phyloP scores from a whole-genome alignment of 306 rosid species.

The Medicago arabica region DNA sequence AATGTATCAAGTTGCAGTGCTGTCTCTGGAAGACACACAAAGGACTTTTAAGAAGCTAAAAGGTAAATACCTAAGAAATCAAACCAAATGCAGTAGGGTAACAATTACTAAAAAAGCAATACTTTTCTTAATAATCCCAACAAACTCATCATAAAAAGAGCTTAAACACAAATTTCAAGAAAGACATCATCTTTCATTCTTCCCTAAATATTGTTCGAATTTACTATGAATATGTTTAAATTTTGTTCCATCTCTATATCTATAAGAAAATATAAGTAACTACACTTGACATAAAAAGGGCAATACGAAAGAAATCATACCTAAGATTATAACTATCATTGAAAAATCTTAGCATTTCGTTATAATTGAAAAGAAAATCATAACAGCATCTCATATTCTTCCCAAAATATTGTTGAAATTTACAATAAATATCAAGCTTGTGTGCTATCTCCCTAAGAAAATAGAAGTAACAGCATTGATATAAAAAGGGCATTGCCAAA shows the following conservation, averaged over 20 bases:
- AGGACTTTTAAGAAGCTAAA: constrained; percentile 28
- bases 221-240: background rate
- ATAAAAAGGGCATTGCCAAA: background rate
- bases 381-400: no score
- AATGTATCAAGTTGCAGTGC: constrained; percentile 83
- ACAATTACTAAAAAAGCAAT: constrained; percentile 22
- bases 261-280: constrained; percentile 5
- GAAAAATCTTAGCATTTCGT: background rate
- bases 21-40: constrained; percentile 71
- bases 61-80: constrained; percentile 32
- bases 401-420: no score
- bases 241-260: background rate
- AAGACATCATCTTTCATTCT: constrained; percentile 15
- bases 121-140: constrained; percentile 22
- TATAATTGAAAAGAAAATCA: background rate
- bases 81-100: constrained; percentile 25
- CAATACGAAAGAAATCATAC: background rate
- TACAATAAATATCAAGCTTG: no score
- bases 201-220: constrained; percentile 15
- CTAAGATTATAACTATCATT: background rate
- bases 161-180: background rate
- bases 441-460: background rate
- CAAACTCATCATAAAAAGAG: background rate
- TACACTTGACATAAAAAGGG: background rate
- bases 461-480: background rate